Base-by-base conservation (phyloP, 805 yeast genomes). In the Starmera caribaea region DNA sequence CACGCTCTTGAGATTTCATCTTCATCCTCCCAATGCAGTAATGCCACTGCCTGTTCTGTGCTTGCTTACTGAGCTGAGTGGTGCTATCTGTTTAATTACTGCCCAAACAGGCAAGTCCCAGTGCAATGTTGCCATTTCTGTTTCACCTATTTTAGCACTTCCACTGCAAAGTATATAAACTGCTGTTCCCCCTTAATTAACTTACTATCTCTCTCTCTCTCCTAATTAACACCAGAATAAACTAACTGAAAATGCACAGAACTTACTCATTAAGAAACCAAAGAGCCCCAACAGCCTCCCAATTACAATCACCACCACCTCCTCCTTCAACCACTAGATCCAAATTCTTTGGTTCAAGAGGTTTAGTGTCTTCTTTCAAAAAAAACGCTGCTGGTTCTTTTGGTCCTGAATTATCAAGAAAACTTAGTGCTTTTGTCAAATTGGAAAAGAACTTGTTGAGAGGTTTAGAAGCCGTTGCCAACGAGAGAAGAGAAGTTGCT, bases 201-300 rank as follows among this genome's bases (percentile, higher is more conserved):
- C 12, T 16, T 26, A 15, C 14, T 16, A n/a, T 34, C 34, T 24
- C 16, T 29, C 16, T 36, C 29, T 32, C 26, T 3, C 11, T 12
- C 15, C 8, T 16, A 3, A 7, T 12, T 12, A 15, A 16, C 8
- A 7, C 4, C 32, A 32, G n/a, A 16, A 27, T 15, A 30, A 33
- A 12, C 12, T 27, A 32, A 35, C 34, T 26, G 38, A 65, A 37
- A 49, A 92, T 92, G 98, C 97, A 90, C 75, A 84, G 97, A 81
- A 90, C 98, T 38, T 92, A 92, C 69, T 90, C 98, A 30, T 74
- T 90, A 67, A 88, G 98, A 77, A 80, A 88, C 54, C 64, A 81
- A 41, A 84, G 96, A 66, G 97, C 97, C 32, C 98, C 98, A 46
- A 89, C 98, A 42, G 97, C 97, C 44, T 77, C 96, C 50, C 96